Percentiles rank a stretch among this genome's conserved stretches.
Conservation (phyloP, 2,329 filamentous ascomycete species). For the Alternaria novae-zelandiae region DNA sequence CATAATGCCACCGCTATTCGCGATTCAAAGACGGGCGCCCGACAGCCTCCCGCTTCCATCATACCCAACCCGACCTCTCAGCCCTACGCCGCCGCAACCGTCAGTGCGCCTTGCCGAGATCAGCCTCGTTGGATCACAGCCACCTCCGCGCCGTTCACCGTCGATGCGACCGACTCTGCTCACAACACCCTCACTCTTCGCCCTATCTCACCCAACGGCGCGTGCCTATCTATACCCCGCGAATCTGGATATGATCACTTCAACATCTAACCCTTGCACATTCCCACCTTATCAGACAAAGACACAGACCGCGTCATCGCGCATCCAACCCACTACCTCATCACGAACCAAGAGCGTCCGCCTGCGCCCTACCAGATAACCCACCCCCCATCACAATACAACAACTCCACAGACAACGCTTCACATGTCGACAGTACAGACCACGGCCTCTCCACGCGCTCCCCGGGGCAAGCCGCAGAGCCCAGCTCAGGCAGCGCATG, state of each 20-base stretch:
- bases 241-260: constrained; percentile 45
- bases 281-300: constrained; percentile 26
- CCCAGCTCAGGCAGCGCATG: constrained; percentile 34
- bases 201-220: constrained; percentile 22
- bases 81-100: constrained; percentile 29
- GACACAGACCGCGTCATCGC: constrained; percentile 32
- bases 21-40: not conserved
- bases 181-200: constrained; percentile 12
- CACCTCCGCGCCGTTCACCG: constrained; percentile 30
- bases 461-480: constrained; percentile 43
- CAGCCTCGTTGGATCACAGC: constrained; percentile 24
- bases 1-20: not conserved
- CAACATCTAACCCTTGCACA: constrained; percentile 31
- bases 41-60: not conserved
- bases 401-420: constrained; percentile 6
- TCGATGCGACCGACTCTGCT: constrained; percentile 19
- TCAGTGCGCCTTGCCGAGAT: constrained; percentile 24
- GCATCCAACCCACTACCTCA: constrained; percentile 20
- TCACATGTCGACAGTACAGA: constrained; percentile 44
- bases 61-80: constrained; percentile 10
- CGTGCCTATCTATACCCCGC: constrained; percentile 31
- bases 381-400: constrained; percentile 5
- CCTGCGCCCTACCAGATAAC: constrained; percentile 38
- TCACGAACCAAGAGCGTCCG: constrained; percentile 26
- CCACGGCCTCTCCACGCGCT: constrained; percentile 42